Evolutionary conservation across 2,329 filamentous ascomycete genomes (phyloP).

Genomic region (Aaosphaeria arxii): DNA sequence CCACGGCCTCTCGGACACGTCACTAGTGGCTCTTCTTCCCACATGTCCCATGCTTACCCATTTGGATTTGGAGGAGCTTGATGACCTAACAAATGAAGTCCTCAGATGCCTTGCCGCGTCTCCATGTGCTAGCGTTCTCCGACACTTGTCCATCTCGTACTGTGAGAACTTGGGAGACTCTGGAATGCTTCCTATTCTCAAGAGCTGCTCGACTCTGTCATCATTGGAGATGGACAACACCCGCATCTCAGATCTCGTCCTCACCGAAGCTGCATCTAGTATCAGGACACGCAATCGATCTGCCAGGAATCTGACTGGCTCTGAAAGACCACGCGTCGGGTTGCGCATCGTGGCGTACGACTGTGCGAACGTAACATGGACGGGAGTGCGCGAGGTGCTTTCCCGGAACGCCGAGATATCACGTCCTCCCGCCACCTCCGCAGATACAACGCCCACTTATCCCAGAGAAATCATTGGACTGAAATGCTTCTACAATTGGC

Average conservation of each 20-base stretch:
- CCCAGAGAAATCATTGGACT: constrained; percentile 78
- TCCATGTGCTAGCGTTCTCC: constrained; percentile 67
- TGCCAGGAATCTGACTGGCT: constrained; percentile 28
- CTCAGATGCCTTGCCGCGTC: constrained; percentile 73
- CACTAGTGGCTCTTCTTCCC: constrained; percentile 68
- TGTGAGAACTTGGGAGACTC: constrained; percentile 82
- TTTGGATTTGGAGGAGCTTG: constrained; percentile 84
- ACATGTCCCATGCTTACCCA: constrained; percentile 77
- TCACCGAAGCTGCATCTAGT: constrained; percentile 81
- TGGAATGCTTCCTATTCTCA: constrained; percentile 80
- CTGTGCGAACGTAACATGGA: constrained; percentile 89
- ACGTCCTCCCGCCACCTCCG: constrained; percentile 40
- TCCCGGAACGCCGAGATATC: constrained; percentile 77
- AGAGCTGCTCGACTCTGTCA: constrained; percentile 66
- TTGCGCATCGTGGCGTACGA: constrained; percentile 83
- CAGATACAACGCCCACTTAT: constrained; percentile 49
- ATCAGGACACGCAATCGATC: constrained; percentile 63
- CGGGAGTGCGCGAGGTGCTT: constrained; percentile 81
- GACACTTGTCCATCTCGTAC: constrained; percentile 84
- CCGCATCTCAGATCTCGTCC: constrained; percentile 77
- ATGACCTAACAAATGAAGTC: constrained; percentile 70
- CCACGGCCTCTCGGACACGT: constrained; percentile 67
- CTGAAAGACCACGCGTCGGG: constrained; percentile 49
- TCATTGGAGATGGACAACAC: constrained; percentile 92
- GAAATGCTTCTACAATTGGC: constrained; percentile 94